A percentile compares a stretch with the other conserved stretches of the same genome.
phyloP scores from a whole-genome alignment of 495 filamentous ascomycete genomes.

The Penicillium diatomitis region DNA sequence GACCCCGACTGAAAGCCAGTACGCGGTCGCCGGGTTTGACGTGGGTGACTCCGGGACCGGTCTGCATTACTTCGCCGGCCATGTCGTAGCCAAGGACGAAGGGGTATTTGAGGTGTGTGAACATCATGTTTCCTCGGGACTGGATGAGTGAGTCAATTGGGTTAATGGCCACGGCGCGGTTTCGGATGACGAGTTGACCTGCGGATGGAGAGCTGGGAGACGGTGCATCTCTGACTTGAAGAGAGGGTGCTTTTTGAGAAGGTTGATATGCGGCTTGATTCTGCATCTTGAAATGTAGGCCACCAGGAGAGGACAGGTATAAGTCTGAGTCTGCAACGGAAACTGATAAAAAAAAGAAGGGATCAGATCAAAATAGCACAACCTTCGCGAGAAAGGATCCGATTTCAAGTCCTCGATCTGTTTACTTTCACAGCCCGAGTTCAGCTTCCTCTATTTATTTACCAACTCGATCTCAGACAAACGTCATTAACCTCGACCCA shows the following conservation, averaged over 20 bases:
- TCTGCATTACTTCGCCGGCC: conserved; percentile 42
- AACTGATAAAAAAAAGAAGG: too few species aligned
- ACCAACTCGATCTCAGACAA: too few species aligned
- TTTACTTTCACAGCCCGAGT: too few species aligned
- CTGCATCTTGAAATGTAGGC: too few species aligned
- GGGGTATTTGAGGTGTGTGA: conserved; percentile 32
- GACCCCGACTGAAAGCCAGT: neutral
- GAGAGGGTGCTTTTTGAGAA: neutral
- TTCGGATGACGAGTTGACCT: conserved; percentile 28
- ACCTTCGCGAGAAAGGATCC: too few species aligned
- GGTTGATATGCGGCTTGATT: neutral
- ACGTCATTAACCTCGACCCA: too few species aligned
- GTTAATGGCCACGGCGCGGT: conserved; percentile 37
- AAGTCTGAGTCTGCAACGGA: too few species aligned
- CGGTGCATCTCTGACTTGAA: neutral
- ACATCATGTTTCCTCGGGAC: conserved; percentile 9
- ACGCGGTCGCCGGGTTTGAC: conserved; percentile 18
- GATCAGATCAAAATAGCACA: too few species aligned
- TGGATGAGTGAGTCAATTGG: conserved; percentile 41
- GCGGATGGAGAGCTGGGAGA: neutral
- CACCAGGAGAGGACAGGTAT: too few species aligned
- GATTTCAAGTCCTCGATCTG: too few species aligned
- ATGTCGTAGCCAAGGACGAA: conserved; percentile 45
- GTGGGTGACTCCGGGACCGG: conserved; percentile 28
- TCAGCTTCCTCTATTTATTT: too few species aligned